Conservation (phyloP, 1,284 basidiomycete species). For the Coniferiporia sulphurascens region DNA sequence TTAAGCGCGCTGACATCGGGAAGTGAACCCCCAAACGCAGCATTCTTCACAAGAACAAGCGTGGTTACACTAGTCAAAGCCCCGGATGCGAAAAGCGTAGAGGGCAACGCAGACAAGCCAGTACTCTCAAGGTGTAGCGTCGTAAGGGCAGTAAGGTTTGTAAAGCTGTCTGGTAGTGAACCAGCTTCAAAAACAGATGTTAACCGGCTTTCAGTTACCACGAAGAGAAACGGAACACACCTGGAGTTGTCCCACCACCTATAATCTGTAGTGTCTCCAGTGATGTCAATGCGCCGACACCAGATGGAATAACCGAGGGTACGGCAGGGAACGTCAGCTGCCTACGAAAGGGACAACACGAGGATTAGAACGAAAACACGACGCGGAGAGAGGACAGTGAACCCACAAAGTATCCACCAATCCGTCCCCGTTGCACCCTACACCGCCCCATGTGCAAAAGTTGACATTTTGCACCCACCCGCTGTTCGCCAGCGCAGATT, state of each 20-base stretch:
- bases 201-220: not conserved
- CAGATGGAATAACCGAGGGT: slow-evolving; percentile 39
- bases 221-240: slow-evolving; percentile 24
- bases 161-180: slow-evolving; percentile 34
- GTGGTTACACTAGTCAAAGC: slow-evolving; percentile 33
- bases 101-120: slow-evolving; percentile 35
- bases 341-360: slow-evolving; percentile 24
- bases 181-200: slow-evolving; percentile 24
- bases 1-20: slow-evolving; percentile 35
- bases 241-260: slow-evolving; percentile 39
- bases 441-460: slow-evolving; percentile 47
- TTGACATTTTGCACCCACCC: slow-evolving; percentile 44
- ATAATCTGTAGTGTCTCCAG: slow-evolving; percentile 38
- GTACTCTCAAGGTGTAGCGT: slow-evolving; percentile 45
- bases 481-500: slow-evolving; percentile 35
- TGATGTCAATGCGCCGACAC: slow-evolving; percentile 38
- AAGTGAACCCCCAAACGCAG: slow-evolving; percentile 38
- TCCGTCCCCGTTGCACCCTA: slow-evolving; percentile 39
- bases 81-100: slow-evolving; percentile 31
- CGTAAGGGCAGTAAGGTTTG: slow-evolving; percentile 35
- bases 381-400: not conserved
- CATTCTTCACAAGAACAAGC: slow-evolving; percentile 40
- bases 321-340: slow-evolving; percentile 43
- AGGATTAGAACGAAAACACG: not conserved
- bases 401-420: slow-evolving; percentile 42